Percentiles rank a stretch among this genome's conserved stretches.
Conservation (phyloP, 176 grass and related monocot genomes). For the Triticum dicoccoides region DNA sequence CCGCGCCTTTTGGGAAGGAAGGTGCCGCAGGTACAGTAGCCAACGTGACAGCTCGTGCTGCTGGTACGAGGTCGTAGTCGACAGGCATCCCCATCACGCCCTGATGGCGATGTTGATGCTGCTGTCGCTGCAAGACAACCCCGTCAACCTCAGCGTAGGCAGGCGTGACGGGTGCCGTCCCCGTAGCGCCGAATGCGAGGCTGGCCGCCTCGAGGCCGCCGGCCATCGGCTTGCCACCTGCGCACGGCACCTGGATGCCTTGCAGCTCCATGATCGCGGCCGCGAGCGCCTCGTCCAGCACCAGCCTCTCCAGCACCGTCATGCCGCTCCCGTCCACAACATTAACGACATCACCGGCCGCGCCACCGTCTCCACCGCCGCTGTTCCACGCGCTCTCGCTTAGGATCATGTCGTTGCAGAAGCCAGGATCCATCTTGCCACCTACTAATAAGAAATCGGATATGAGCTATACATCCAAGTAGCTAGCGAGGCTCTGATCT, state of each 20-base stretch:
- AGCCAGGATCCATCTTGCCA: conserved; percentile 48
- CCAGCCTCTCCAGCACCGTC: conserved; percentile 48
- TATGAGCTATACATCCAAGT: not conserved
- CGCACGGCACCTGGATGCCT: conserved; percentile 17
- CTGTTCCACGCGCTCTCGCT: conserved; percentile 30
- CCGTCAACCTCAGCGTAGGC: conserved; percentile 39
- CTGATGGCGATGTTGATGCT: conserved; percentile 46
- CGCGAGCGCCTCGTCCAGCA: conserved; percentile 58
- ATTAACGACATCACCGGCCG: not conserved
- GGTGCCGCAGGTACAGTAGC: not conserved
- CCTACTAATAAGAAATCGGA: conserved; percentile 31
- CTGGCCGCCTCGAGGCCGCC: not conserved
- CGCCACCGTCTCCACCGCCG: not conserved
- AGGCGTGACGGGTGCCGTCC: conserved; percentile 19
- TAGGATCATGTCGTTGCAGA: conserved; percentile 52
- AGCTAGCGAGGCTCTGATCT: not conserved
- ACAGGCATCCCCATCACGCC: conserved; percentile 31
- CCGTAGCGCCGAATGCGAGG: conserved; percentile 17
- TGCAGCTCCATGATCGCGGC: conserved; percentile 59
- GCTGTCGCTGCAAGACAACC: conserved; percentile 52
- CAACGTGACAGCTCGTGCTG: conserved; percentile 22
- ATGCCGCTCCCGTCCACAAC: conserved; percentile 12
- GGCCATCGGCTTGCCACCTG: not conserved
- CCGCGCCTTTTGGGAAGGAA: not conserved
- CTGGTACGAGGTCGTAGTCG: conserved; percentile 50